A percentile compares a stretch with the other conserved stretches of the same genome.
Conservation (phyloP, 441 rosid species). For the Mallotus repandus region DNA sequence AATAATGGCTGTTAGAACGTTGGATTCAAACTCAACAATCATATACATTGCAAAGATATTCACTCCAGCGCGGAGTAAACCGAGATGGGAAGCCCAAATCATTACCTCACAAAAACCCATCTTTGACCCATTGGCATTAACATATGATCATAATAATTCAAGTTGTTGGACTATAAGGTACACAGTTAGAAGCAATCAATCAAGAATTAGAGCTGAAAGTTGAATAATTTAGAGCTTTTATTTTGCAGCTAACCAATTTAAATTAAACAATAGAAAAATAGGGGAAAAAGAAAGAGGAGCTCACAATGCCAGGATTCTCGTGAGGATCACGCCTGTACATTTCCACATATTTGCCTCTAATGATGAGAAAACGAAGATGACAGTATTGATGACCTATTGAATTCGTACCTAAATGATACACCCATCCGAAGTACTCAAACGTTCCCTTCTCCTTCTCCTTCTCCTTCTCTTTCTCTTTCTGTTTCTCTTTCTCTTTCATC, state of each 20-base stretch:
- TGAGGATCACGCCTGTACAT: slow-evolving; percentile 94
- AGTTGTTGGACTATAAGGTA: too few species aligned
- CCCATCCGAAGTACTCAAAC: slow-evolving; percentile 74
- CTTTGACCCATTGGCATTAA: too few species aligned
- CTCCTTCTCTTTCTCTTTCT: slow-evolving; percentile 19
- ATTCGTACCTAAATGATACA: slow-evolving; percentile 81
- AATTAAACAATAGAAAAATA: background rate
- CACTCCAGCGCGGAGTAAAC: background rate
- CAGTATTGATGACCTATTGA: slow-evolving; percentile 81
- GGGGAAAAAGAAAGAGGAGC: slow-evolving; percentile 4
- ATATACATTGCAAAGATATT: background rate
- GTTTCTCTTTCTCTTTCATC: slow-evolving; percentile 3
- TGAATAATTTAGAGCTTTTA: too few species aligned
- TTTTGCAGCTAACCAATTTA: background rate
- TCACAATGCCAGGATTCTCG: slow-evolving; percentile 82
- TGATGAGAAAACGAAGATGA: slow-evolving; percentile 61
- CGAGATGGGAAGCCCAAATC: too few species aligned
- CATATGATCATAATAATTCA: too few species aligned
- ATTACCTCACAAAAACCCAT: too few species aligned
- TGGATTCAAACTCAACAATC: background rate
- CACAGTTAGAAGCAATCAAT: too few species aligned
- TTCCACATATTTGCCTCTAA: slow-evolving; percentile 77
- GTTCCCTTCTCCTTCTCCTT: slow-evolving; percentile 21
- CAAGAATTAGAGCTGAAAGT: too few species aligned
- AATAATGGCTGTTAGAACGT: background rate